These are phyloP conservation scores for Aspergillus avenaceus DNA, from an alignment of 495 filamentous ascomycete species.

Conservation along the genomic window DNA sequence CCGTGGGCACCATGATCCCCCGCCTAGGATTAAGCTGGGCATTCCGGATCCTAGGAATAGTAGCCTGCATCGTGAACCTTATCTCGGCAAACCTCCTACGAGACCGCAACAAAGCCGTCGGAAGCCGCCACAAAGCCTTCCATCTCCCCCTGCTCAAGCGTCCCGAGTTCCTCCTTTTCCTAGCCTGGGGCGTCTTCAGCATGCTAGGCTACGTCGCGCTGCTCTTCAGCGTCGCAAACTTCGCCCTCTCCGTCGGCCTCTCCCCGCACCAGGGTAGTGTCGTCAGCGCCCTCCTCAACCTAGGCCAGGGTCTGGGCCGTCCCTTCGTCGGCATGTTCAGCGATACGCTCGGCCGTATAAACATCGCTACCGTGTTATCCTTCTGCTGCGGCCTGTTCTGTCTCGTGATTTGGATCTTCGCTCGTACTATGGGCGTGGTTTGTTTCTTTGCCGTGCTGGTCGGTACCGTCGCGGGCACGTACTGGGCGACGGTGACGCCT, in stretches of 20 bases:
- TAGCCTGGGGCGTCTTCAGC: slow-evolving; percentile 65
- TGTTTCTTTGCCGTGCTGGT: slow-evolving; percentile 67
- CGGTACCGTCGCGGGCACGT: slow-evolving; percentile 68
- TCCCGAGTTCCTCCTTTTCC: slow-evolving; percentile 58
- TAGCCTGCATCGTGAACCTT: slow-evolving; percentile 61
- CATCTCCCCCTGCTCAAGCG: slow-evolving; percentile 57
- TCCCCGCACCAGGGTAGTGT: slow-evolving; percentile 63
- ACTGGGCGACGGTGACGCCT: slow-evolving; percentile 67
- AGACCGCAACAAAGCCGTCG: slow-evolving; percentile 67
- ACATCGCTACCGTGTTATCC: slow-evolving; percentile 63
- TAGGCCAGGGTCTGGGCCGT: slow-evolving; percentile 65
- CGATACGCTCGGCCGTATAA: slow-evolving; percentile 67
- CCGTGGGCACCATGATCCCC: slow-evolving; percentile 51
- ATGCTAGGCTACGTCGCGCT: slow-evolving; percentile 75
- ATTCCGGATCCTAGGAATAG: slow-evolving; percentile 66
- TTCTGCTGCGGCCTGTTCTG: slow-evolving; percentile 61
- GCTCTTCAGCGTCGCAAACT: slow-evolving; percentile 73
- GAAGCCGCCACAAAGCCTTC: slow-evolving; percentile 59
- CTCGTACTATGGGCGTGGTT: slow-evolving; percentile 59
- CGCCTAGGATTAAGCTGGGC: slow-evolving; percentile 63
- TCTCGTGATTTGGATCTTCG: slow-evolving; percentile 71
- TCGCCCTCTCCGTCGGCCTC: slow-evolving; percentile 63
- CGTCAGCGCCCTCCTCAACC: slow-evolving; percentile 67
- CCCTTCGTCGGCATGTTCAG: slow-evolving; percentile 71
- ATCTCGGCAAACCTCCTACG: slow-evolving; percentile 57